Evolutionary conservation across 768 basidiomycete species (phyloP).

Genomic region (Termitomyces sp.): DNA sequence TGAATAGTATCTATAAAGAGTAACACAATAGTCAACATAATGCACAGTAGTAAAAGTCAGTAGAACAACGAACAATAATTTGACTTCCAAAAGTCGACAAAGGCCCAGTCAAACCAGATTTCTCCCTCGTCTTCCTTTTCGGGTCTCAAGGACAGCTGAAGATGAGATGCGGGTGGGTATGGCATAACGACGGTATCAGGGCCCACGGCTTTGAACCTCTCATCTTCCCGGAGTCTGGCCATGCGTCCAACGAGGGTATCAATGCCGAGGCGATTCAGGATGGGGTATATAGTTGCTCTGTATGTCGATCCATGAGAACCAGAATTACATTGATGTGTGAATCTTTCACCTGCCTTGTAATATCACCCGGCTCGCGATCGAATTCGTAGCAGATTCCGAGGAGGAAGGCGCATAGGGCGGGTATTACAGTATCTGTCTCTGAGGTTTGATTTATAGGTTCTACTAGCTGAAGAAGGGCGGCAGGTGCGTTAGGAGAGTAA

Average conservation of each 20-base stretch:
- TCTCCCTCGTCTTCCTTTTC: conserved; percentile 62
- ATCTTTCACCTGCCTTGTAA: conserved; percentile 63
- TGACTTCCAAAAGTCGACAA: conserved; percentile 98
- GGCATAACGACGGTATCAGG: conserved; percentile 76
- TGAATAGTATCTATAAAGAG: conserved; percentile 61
- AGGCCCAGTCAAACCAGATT: conserved; percentile 97
- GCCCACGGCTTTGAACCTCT: conserved; percentile 84
- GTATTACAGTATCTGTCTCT: conserved; percentile 80
- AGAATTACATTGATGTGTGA: background rate
- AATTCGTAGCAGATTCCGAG: conserved; percentile 95
- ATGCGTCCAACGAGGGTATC: conserved; percentile 87
- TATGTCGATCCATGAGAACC: background rate
- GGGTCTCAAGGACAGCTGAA: conserved; percentile 27
- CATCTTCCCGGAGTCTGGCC: conserved; percentile 84
- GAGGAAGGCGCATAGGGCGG: conserved; percentile 86
- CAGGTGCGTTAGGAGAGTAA: background rate
- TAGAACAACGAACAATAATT: conserved; percentile 72
- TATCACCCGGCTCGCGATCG: conserved; percentile 91
- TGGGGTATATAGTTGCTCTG: conserved; percentile 83
- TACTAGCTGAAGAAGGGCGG: conserved; percentile 49
- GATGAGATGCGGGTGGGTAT: conserved; percentile 34
- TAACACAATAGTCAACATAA: background rate
- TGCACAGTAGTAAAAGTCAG: background rate
- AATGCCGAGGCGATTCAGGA: conserved; percentile 84
- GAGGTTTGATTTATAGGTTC: conserved; percentile 91